A percentile compares a stretch with the other conserved stretches of the same genome.
Evolutionary conservation across 2,329 filamentous ascomycete genomes (phyloP).

Genomic region (Xylariaceae sp.): DNA sequence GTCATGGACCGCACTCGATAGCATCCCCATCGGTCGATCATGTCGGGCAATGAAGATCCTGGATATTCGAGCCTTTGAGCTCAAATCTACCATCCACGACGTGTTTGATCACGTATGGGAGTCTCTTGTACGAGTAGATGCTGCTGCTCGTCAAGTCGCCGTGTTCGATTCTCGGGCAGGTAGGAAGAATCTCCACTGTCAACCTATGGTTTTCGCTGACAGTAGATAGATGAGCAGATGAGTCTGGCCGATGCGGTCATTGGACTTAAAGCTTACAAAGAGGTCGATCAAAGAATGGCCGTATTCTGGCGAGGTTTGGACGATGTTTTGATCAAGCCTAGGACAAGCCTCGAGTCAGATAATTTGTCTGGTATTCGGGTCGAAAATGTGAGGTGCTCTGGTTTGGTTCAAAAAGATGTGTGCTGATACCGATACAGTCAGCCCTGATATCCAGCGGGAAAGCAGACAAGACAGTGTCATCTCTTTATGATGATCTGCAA

Average conservation of each 20-base stretch:
- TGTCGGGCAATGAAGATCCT: conserved; percentile 62
- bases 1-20: conserved; percentile 53
- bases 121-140: conserved; percentile 58
- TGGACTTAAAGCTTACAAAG: conserved; percentile 54
- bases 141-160: conserved; percentile 47
- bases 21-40: conserved; percentile 55
- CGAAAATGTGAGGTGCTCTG: conserved; percentile 34
- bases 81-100: conserved; percentile 62
- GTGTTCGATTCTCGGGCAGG: conserved; percentile 50
- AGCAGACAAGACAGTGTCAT: conserved; percentile 42
- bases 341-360: conserved; percentile 43
- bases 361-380: conserved; percentile 38
- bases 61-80: conserved; percentile 56
- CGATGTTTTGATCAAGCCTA: conserved; percentile 53
- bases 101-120: conserved; percentile 68
- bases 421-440: conserved; percentile 34
- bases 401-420: neutral
- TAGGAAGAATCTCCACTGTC: conserved; percentile 26
- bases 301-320: conserved; percentile 60
- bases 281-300: conserved; percentile 54
- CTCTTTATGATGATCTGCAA: conserved; percentile 51
- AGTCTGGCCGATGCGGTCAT: conserved; percentile 49
- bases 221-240: conserved; percentile 44
- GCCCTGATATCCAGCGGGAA: conserved; percentile 40
- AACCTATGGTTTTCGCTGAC: conserved; percentile 18